Evolutionary conservation across 2,329 filamentous ascomycete genomes (phyloP).

Genomic region (Daldinia sp.): DNA sequence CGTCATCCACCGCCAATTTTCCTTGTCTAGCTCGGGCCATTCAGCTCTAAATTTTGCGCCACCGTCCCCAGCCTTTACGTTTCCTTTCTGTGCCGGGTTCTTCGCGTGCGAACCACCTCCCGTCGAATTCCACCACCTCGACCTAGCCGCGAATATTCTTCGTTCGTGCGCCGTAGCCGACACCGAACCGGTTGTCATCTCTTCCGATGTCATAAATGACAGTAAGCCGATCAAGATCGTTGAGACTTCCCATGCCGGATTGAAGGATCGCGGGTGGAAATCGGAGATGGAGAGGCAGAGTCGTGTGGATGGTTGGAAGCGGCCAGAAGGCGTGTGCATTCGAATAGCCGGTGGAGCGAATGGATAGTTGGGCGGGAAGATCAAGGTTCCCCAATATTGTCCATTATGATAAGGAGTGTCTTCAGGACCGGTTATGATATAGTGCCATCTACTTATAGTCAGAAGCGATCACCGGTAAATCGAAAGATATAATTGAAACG

Average conservation of each 20-base stretch:
- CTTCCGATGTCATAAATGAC: slow-evolving; percentile 98
- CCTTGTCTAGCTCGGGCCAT: slow-evolving; percentile 88
- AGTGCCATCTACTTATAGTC: slow-evolving; percentile 78
- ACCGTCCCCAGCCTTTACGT: slow-evolving; percentile 91
- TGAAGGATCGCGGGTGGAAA: slow-evolving; percentile 98
- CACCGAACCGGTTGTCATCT: slow-evolving; percentile 96
- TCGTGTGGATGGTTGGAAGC: slow-evolving; percentile 92
- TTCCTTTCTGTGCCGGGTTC: slow-evolving; percentile 72
- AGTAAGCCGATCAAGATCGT: slow-evolving; percentile 95
- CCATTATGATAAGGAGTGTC: slow-evolving; percentile 93
- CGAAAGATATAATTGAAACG: neutral
- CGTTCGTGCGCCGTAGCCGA: slow-evolving; percentile 82
- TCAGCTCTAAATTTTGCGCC: slow-evolving; percentile 89
- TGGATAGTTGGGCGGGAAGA: slow-evolving; percentile 96
- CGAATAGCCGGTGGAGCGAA: slow-evolving; percentile 97
- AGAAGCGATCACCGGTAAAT: slow-evolving; percentile 39
- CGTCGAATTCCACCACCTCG: slow-evolving; percentile 96
- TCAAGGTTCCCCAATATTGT: slow-evolving; percentile 97
- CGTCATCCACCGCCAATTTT: slow-evolving; percentile 94
- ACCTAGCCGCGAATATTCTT: slow-evolving; percentile 79
- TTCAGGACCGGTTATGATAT: slow-evolving; percentile 93
- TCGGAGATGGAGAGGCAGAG: slow-evolving; percentile 96
- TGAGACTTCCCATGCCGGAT: slow-evolving; percentile 97
- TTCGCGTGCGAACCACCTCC: slow-evolving; percentile 81
- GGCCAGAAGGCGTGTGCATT: slow-evolving; percentile 97